Base-by-base conservation (phyloP, 2,329 filamentous ascomycete genomes). In the Penicillium thymicola region DNA sequence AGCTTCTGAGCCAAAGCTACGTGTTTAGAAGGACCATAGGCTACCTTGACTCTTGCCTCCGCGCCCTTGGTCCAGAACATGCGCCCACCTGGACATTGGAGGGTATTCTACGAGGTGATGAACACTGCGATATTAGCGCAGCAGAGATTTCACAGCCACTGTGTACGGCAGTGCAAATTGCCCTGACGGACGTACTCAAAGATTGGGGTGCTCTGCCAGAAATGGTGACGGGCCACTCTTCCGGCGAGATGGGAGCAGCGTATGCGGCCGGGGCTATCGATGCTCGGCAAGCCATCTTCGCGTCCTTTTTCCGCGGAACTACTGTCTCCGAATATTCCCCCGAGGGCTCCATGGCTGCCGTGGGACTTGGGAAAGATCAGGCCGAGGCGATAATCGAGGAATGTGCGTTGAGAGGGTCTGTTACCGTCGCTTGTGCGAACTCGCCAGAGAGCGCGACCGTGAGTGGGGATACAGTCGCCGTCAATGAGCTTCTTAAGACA, bases 271-370 rank as follows among this genome's bases (percentile, higher is more conserved):
- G 52, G 1, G 34, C 36, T 4, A 25, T 59, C 5, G 32, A 37
- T 9, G 30, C 36, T 10, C 34, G 36, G 8, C 40, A 55, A 32
- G 61, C 60, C 6, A 58, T 59, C 25, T 5, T 28, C 3, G 25
- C 23, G 16, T 1, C 23, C 10, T 44, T 25, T 14, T 44, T 30
- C 23, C 23, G 42, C 38, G 38, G 38, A 23, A 41, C 18, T 21
- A 25, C 28, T n/a, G 44, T 47, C 8, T 8, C 23, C 27, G 25
- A 44, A 16, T 5, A 18, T 7, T 27, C 10, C 2, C n/a, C 8
- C 2, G 40, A 56, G 16, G 58, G 62, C 8, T 57, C 45, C 4
- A 69, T 70, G 68, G 27, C 62, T 28, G 66, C 63, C 10, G 60
- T 59, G 16, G 65, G 64, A 8, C 13, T 66, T 5, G 44, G 51